These are phyloP conservation scores for Sporothrix dimorphospora DNA, from an alignment of 2,329 filamentous ascomycete genomes.

Conservation along the genomic window DNA sequence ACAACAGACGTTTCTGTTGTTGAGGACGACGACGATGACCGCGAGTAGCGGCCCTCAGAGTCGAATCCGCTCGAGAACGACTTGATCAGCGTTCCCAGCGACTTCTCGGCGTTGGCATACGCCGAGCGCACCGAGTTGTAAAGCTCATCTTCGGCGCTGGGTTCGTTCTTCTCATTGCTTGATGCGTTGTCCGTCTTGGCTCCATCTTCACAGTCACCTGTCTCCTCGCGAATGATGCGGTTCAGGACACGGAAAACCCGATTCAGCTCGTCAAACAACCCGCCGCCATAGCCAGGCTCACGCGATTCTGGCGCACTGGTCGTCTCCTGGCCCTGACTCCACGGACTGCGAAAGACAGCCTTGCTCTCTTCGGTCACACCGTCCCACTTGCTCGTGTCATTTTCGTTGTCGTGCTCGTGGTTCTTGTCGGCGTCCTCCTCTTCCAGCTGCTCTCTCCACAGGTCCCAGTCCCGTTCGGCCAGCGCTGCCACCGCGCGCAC, in stretches of 20 bases:
- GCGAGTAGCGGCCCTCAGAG: not conserved
- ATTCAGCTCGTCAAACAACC: conserved; percentile 35
- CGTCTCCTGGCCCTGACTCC: not conserved
- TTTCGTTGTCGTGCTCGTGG: not conserved
- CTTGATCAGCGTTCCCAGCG: conserved; percentile 48
- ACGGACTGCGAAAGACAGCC: not conserved
- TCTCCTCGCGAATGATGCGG: conserved; percentile 34
- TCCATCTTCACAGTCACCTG: not conserved
- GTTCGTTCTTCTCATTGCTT: conserved; percentile 27
- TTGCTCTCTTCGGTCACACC: conserved; percentile 1
- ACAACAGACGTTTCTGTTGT: not conserved
- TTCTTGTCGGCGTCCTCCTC: conserved; percentile 27
- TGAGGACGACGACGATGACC: not conserved
- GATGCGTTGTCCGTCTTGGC: conserved; percentile 38
- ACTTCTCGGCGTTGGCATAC: conserved; percentile 44
- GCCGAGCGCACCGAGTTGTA: conserved; percentile 45
- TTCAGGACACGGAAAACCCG: conserved; percentile 33
- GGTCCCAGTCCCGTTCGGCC: conserved; percentile 29
- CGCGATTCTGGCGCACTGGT: not conserved
- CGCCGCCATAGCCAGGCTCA: conserved; percentile 16
- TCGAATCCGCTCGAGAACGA: conserved; percentile 37
- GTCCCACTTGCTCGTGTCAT: not conserved
- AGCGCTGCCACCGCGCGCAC: conserved; percentile 28
- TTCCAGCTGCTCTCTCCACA: conserved; percentile 32
- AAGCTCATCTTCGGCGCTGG: conserved; percentile 48